A percentile compares a stretch with the other conserved stretches of the same genome.
These are phyloP conservation scores for Paraglomus brasilianum DNA, from an alignment of 192 early-diverging fungal species.

Conservation along the genomic window DNA sequence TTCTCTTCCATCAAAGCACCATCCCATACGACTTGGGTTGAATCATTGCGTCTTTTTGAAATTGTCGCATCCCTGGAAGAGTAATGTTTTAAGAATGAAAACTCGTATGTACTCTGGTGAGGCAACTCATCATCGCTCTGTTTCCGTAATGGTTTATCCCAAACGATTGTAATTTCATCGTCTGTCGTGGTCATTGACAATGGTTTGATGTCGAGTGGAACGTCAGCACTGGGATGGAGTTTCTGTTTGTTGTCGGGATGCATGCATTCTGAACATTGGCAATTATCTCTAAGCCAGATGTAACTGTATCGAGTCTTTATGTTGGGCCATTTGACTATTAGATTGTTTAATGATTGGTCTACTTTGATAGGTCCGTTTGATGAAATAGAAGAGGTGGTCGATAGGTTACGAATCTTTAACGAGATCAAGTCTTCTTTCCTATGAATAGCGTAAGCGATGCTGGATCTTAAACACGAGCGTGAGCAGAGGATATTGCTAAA, in stretches of 20 bases:
- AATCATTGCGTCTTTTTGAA: slow-evolving; percentile 33
- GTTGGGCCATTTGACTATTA: slow-evolving; percentile 20
- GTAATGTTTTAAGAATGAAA: slow-evolving; percentile 36
- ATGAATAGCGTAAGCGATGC: too few species aligned
- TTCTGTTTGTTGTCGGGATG: slow-evolving; percentile 59
- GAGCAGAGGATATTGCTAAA: too few species aligned
- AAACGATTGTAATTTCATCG: slow-evolving; percentile 40
- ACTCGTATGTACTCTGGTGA: slow-evolving; percentile 40
- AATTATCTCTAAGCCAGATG: slow-evolving; percentile 64
- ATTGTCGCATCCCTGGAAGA: slow-evolving; percentile 20
- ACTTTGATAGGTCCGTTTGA: too few species aligned
- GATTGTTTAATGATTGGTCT: background rate
- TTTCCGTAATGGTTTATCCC: slow-evolving; percentile 49
- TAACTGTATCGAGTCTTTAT: slow-evolving; percentile 22
- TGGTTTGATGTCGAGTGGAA: slow-evolving; percentile 48
- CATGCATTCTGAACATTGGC: slow-evolving; percentile 55
- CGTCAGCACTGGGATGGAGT: slow-evolving; percentile 51
- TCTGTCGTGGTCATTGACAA: slow-evolving; percentile 19
- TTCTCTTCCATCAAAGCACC: slow-evolving; percentile 37
- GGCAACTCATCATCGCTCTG: slow-evolving; percentile 27
- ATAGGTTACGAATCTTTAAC: too few species aligned
- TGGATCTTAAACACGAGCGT: too few species aligned
- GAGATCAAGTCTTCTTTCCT: too few species aligned
- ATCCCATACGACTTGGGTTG: slow-evolving; percentile 44
- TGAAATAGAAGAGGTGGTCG: too few species aligned